A percentile compares a stretch with the other conserved stretches of the same genome.
These are phyloP conservation scores for Phylloboletellus chloephorus DNA, from an alignment of 1,284 basidiomycete species.

Conservation along the genomic window DNA sequence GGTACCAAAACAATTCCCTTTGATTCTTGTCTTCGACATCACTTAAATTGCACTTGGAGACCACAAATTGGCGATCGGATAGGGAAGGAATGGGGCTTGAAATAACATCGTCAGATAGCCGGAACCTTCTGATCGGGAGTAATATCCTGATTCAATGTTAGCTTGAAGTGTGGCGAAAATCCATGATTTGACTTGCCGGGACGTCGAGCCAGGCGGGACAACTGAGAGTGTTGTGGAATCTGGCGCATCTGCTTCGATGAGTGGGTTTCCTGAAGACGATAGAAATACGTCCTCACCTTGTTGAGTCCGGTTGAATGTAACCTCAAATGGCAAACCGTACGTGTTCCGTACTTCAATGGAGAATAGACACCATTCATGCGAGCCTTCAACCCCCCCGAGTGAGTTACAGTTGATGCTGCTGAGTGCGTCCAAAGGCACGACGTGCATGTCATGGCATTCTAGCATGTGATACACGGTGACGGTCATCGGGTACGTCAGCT, in stretches of 20 bases:
- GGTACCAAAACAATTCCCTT: conserved; percentile 89
- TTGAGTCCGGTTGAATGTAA: conserved; percentile 65
- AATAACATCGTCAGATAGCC: conserved; percentile 52
- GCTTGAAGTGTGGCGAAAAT: conserved; percentile 2
- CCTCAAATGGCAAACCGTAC: conserved; percentile 85
- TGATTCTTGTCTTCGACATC: conserved; percentile 55
- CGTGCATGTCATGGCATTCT: conserved; percentile 76
- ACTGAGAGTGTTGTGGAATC: conserved; percentile 48
- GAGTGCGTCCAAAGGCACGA: conserved; percentile 54
- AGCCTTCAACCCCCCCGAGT: conserved; percentile 42
- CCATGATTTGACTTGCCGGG: conserved; percentile 47
- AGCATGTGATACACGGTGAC: conserved; percentile 93
- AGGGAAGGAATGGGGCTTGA: conserved; percentile 75
- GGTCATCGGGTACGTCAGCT: conserved; percentile 77
- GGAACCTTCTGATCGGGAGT: conserved; percentile 70
- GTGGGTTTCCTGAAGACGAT: conserved; percentile 1
- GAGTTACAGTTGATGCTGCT: conserved; percentile 26
- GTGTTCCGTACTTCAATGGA: conserved; percentile 84
- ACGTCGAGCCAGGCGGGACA: conserved; percentile 80
- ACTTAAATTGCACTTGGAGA: conserved; percentile 66
- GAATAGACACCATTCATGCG: conserved; percentile 76
- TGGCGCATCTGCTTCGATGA: conserved; percentile 35
- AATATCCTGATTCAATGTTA: conserved; percentile 52
- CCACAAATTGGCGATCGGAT: conserved; percentile 88
- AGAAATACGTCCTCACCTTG: conserved; percentile 40